Evolutionary conservation across 73 alveolate species (phyloP), one percentile per base, ranked within the genome.

Genomic region (Stentor coeruleus): DNA sequence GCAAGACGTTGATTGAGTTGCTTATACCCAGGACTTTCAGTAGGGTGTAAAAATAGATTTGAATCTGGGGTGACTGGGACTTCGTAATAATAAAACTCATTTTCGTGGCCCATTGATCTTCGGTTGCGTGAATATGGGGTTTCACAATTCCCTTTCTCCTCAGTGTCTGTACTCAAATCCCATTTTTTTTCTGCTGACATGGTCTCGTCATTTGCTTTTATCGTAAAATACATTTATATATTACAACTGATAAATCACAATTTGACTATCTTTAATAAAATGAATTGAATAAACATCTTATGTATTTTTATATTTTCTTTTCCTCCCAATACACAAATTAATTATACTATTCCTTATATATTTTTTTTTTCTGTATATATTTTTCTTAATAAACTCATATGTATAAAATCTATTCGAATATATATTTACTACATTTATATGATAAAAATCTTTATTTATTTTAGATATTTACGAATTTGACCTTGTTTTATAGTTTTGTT

Each of bases 181-280:
- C 66, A 49, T 11, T 20, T 49, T 49, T 20, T 20, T 49, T 49
- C 66, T 49, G 6, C 66, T 11, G 20, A 49, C 6, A 49, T 49
- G 66, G 66, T 49, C 66, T 49, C 66, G 20, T 49, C n/a, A n/a
- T n/a, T n/a, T n/a, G n/a, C n/a, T n/a, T n/a, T n/a, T 49, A 49
- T 49, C 6, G 20, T 11, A 49, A 49, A 49, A 49, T 49, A 49
- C 6, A 49, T 11, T 20, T 20, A 6, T 20, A 49, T 6, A 49
- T 49, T 11, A 49, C 6, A 49, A 49, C 20, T 49, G 28, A 49
- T 49, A 6, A 49, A 49, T 49, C 66, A 11, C 66, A 49, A 6
- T 49, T 49, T 49, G 66, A 49, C 6, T 49, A 49, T 49, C 66
- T 11, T 6, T 20, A 49, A 49, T 11, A 49, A 20, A 11, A 49